Evolutionary conservation across 441 rosid genomes (phyloP).

Genomic region (Euphorbia corollata): DNA sequence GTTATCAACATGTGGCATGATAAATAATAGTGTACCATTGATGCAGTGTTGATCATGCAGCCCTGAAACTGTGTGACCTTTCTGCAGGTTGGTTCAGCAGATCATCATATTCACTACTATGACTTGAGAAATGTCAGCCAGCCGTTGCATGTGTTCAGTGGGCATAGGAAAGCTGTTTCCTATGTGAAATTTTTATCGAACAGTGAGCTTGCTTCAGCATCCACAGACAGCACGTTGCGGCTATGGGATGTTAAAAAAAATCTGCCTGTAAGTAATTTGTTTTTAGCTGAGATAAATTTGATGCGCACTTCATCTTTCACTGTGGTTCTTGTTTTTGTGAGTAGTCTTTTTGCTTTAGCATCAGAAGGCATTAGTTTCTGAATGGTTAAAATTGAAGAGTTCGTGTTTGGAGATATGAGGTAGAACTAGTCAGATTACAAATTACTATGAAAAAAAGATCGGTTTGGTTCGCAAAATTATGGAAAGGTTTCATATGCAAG

Average conservation of each 20-base stretch:
- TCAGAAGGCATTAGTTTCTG: too few species aligned
- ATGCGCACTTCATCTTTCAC: neutral
- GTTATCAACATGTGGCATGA: neutral
- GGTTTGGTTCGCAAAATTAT: neutral
- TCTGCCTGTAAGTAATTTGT: slow-evolving; percentile 53
- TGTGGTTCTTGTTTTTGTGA: neutral
- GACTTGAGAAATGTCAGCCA: slow-evolving; percentile 83
- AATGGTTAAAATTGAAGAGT: neutral
- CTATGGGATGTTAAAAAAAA: slow-evolving; percentile 95
- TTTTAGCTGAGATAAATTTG: slow-evolving; percentile 1
- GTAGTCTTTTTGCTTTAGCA: too few species aligned
- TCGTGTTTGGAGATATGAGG: neutral
- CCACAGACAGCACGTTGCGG: slow-evolving; percentile 92
- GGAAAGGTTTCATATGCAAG: too few species aligned
- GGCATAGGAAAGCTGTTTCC: slow-evolving; percentile 92
- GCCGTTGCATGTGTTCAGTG: slow-evolving; percentile 88
- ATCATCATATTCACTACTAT: slow-evolving; percentile 85
- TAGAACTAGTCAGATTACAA: neutral
- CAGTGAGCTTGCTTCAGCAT: slow-evolving; percentile 95
- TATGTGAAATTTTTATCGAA: slow-evolving; percentile 91
- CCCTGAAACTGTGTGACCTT: slow-evolving; percentile 4
- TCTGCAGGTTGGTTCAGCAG: slow-evolving; percentile 95
- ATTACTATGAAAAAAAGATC: slow-evolving; percentile 1
- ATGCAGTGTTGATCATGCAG: neutral
- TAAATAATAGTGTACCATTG: neutral